Evolutionary conservation across 441 rosid genomes (phyloP).

Genomic region (Geranium incanum): DNA sequence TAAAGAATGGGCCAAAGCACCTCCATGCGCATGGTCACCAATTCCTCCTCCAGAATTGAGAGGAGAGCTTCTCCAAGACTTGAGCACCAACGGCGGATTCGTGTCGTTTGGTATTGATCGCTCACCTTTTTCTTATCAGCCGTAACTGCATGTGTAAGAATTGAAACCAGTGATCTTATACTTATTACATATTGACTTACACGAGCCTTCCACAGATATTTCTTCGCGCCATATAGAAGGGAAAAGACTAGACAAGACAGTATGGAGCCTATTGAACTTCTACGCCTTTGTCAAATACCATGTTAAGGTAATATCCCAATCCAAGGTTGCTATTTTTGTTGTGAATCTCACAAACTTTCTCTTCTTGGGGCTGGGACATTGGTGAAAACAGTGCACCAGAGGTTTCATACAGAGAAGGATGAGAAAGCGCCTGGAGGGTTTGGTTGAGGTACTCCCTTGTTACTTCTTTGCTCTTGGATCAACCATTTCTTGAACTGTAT

Average conservation of each 20-base stretch:
- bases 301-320: conserved; percentile 49
- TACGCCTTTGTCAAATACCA: conserved; percentile 63
- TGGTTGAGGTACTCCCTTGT: conserved; percentile 55
- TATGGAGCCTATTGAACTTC: conserved; percentile 76
- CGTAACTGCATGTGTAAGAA: neutral
- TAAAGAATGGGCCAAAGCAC: conserved; percentile 64
- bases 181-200: no score
- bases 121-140: neutral
- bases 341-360: conserved; percentile 1
- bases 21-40: conserved; percentile 78
- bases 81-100: conserved; percentile 81
- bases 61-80: conserved; percentile 68
- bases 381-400: conserved; percentile 50
- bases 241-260: conserved; percentile 59
- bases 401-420: conserved; percentile 77
- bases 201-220: conserved; percentile 41
- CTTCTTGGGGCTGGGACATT: conserved; percentile 17
- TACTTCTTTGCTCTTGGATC: conserved; percentile 8
- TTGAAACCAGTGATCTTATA: no score
- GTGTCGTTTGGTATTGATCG: conserved; percentile 54
- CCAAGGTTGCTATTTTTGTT: conserved; percentile 5
- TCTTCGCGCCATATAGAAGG: conserved; percentile 52
- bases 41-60: conserved; percentile 77
- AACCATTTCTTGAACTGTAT: conserved; percentile 6
- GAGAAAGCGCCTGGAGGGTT: conserved; percentile 59